These are phyloP conservation scores for Pleurotus pulmonarius DNA, from an alignment of 768 basidiomycete species.

Conservation along the genomic window DNA sequence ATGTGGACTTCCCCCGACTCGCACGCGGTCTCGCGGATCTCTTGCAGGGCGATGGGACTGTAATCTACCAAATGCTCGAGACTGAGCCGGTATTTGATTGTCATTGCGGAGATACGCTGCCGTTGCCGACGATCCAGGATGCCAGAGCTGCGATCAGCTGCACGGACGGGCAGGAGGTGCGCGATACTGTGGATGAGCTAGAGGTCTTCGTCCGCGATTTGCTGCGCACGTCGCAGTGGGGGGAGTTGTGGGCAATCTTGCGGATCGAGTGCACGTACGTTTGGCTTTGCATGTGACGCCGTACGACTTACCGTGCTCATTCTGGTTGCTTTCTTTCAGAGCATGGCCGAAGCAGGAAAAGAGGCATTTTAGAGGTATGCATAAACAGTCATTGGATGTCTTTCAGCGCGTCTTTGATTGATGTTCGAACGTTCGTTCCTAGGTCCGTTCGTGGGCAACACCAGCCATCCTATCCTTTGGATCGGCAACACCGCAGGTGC, in stretches of 20 bases:
- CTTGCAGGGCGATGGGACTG: conserved; percentile 18
- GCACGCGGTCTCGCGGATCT: conserved; percentile 20
- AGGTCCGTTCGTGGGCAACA: conserved; percentile 33
- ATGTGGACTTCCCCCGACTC: conserved; percentile 11
- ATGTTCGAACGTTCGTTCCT: background rate
- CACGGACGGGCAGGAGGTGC: conserved; percentile 16
- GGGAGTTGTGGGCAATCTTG: conserved; percentile 12
- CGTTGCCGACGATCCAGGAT: conserved; percentile 7
- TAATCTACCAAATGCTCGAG: conserved; percentile 10
- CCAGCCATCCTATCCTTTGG: conserved; percentile 35
- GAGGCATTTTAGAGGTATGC: background rate
- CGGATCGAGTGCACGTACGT: conserved; percentile 18
- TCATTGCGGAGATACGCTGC: background rate
- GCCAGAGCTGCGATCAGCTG: conserved; percentile 14
- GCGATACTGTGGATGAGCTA: conserved; percentile 14
- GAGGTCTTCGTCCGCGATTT: conserved; percentile 11
- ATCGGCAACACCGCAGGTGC: conserved; percentile 38
- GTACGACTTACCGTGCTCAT: background rate
- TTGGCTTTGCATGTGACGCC: background rate
- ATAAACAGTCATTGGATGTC: too few species aligned
- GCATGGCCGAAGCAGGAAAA: background rate
- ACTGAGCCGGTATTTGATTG: conserved; percentile 4
- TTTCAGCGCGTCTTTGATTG: background rate
- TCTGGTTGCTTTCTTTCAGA: background rate
- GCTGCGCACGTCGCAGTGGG: conserved; percentile 14